Base-by-base conservation (phyloP, 345 rosid species). In the Toxicodendron radicans region DNA sequence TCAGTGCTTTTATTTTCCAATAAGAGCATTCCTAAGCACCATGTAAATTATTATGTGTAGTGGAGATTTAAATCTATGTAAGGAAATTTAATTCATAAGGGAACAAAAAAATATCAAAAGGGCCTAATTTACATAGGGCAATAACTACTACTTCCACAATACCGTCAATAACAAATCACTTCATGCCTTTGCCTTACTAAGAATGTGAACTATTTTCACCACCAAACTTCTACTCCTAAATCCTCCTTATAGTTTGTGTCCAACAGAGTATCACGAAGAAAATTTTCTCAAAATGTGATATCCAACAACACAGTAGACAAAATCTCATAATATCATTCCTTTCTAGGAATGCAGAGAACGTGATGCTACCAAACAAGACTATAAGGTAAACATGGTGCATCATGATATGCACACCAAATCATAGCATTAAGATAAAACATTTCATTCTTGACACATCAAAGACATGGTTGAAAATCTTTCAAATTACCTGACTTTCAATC, bases 401-500 rank as follows among this genome's bases (percentile, higher is more conserved):
- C 35, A 51, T 13, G 59, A 61, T 56, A 72, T 8, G 52, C 49
- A 52, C 13, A 65, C 59, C n/a, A 63, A 73, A 68, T 41, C 64
- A 58, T 49, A 63, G 24, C 58, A 48, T 48, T 2, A 24, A 67
- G 61, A 41, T 43, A 48, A 52, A 60, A 3, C 38, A 21, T 52
- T 60, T 49, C 49, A 5, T 63, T 52, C 60, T 62, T 38, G 16
- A 24, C 21, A 21, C 41, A 63, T 64, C 63, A 49, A 23, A 64
- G 49, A 30, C 7, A 60, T 60, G 2, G n/a, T 20, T 6, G 0
- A 11, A 32, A 1, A 20, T 0, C 8, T 17, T 60, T 21, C 27
- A 68, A 20, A 9, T 66, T 77, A 87, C 94, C 94, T 87, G 90
- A 69, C 81, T 79, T 32, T 81, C 89, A 75, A 79, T 79, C 71